Percentiles rank a stretch among this genome's conserved stretches.
These are phyloP conservation scores for Exutisphaerella laricina DNA, from an alignment of 2,329 filamentous ascomycete genomes.

Conservation along the genomic window DNA sequence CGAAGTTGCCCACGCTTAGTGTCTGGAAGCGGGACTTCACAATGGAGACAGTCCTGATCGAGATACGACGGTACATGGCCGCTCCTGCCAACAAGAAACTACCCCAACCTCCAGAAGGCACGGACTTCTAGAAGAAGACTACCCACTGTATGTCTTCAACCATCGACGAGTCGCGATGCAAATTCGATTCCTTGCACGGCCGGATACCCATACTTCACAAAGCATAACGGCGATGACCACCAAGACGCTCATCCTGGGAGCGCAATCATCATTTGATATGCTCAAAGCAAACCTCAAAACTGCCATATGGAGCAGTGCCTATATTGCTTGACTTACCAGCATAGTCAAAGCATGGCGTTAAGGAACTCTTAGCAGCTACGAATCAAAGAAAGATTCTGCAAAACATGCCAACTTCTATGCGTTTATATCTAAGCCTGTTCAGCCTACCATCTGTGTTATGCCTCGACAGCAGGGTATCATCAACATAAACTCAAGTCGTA, in stretches of 20 bases:
- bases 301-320: too few species aligned
- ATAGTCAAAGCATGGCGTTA: slow-evolving; percentile 14
- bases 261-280: too few species aligned
- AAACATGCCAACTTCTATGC: slow-evolving; percentile 2
- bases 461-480: slow-evolving; percentile 3
- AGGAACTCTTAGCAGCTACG: too few species aligned
- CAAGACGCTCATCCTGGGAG: too few species aligned
- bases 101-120: slow-evolving; percentile 84
- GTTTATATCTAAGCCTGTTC: slow-evolving; percentile 2
- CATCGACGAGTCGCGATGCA: too few species aligned
- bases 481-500: slow-evolving; percentile 7
- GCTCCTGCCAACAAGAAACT: slow-evolving; percentile 89
- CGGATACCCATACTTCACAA: too few species aligned
- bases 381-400: too few species aligned
- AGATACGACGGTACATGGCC: slow-evolving; percentile 86
- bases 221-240: too few species aligned
- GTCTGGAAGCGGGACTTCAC: slow-evolving; percentile 92
- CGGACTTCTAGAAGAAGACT: slow-evolving; percentile 40
- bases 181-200: too few species aligned
- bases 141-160: too few species aligned
- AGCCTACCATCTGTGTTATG: neutral
- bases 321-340: slow-evolving; percentile 8
- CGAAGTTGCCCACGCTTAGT: slow-evolving; percentile 74
- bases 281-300: too few species aligned
- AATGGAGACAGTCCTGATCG: slow-evolving; percentile 89